Conservation (phyloP, 2,329 filamentous ascomycete species). For the Penicillium sp. region DNA sequence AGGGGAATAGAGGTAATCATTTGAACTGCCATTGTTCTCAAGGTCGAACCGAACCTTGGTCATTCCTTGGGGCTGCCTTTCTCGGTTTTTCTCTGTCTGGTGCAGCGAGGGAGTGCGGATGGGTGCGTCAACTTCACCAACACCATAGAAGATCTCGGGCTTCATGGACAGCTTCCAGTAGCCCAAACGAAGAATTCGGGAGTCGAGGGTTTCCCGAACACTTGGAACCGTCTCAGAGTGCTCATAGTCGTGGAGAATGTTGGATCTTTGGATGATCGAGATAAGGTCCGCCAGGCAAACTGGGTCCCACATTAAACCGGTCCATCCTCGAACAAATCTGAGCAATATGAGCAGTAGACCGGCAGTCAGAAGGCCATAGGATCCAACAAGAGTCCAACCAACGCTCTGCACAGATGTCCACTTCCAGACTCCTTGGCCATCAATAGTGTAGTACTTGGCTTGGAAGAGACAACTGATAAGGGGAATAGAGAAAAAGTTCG, state of each 20-base stretch:
- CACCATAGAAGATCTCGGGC: slow-evolving; percentile 72
- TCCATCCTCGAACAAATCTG: slow-evolving; percentile 66
- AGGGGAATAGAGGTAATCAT: slow-evolving; percentile 53
- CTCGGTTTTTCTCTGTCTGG: slow-evolving; percentile 29
- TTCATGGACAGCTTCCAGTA: slow-evolving; percentile 76
- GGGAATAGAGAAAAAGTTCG: slow-evolving; percentile 72
- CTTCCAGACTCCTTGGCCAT: slow-evolving; percentile 62
- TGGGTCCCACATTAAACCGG: slow-evolving; percentile 83
- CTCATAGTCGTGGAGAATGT: slow-evolving; percentile 71
- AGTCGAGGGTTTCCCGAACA: slow-evolving; percentile 51
- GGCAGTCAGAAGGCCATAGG: slow-evolving; percentile 69
- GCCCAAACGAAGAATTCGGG: slow-evolving; percentile 70
- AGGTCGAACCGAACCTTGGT: slow-evolving; percentile 36
- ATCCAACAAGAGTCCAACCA: slow-evolving; percentile 72
- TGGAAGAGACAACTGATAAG: slow-evolving; percentile 77
- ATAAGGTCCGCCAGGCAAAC: slow-evolving; percentile 79
- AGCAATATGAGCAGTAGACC: slow-evolving; percentile 60
- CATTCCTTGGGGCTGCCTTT: slow-evolving; percentile 34
- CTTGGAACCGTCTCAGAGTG: slow-evolving; percentile 62
- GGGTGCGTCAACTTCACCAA: slow-evolving; percentile 64
- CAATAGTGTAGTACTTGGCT: slow-evolving; percentile 61
- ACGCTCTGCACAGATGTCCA: slow-evolving; percentile 79
- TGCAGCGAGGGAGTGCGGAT: slow-evolving; percentile 45
- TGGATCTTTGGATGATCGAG: slow-evolving; percentile 75
- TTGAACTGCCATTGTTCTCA: slow-evolving; percentile 45